Evolutionary conservation across 1,284 basidiomycete species (phyloP).

Genomic region (Puccinia horiana): DNA sequence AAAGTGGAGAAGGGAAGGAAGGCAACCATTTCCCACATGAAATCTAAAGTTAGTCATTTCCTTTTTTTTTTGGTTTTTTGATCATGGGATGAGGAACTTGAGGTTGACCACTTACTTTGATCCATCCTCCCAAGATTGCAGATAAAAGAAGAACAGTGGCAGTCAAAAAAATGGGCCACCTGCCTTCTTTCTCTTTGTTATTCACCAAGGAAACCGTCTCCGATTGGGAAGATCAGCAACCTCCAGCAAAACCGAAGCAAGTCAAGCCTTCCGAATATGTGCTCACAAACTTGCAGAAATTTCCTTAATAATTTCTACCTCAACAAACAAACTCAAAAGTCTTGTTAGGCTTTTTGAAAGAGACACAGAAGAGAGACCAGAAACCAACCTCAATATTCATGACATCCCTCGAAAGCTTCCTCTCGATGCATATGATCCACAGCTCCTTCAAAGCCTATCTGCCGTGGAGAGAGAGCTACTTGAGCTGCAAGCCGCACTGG

Average conservation of each 20-base stretch:
- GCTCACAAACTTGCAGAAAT: background rate
- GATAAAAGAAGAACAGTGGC: background rate
- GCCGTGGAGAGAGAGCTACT: too few relatives aligned
- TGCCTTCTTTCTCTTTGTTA: background rate
- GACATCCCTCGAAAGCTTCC: background rate
- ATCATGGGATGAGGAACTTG: background rate
- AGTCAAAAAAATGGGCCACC: background rate
- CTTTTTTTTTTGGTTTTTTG: background rate
- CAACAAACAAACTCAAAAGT: too few relatives aligned
- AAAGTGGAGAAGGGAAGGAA: background rate
- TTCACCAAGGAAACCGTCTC: background rate
- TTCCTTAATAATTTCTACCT: background rate
- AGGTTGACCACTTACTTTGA: background rate
- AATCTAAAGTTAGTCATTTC: background rate
- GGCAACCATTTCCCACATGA: background rate
- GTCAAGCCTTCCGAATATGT: background rate
- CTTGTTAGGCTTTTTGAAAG: too few relatives aligned
- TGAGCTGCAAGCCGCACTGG: background rate
- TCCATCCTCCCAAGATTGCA: background rate
- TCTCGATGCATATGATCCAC: background rate
- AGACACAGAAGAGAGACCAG: background rate
- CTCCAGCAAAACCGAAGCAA: background rate
- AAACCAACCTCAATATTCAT: background rate
- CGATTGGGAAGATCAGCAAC: background rate
- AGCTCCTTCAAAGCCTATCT: background rate